Evolutionary conservation across 257 asterid genomes (phyloP).

Genomic region (Henckelia pumila): DNA sequence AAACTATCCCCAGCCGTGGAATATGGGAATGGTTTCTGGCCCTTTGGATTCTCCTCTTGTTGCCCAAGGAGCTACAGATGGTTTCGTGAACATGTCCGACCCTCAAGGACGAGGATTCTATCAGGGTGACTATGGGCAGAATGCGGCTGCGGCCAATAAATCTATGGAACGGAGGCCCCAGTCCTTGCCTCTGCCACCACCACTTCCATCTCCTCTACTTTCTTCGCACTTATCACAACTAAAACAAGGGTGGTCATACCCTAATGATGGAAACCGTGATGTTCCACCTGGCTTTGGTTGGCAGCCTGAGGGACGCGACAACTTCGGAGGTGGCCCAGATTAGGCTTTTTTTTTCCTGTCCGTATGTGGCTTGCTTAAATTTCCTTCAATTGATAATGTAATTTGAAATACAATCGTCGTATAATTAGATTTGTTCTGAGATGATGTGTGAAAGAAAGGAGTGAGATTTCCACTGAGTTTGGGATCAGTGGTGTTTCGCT

Average conservation of each 20-base stretch:
- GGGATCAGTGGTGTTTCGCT: background rate
- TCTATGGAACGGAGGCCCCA: constrained; percentile 50
- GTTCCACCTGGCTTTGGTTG: constrained; percentile 74
- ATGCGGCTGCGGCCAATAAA: constrained; percentile 41
- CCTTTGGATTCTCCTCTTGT: constrained; percentile 57
- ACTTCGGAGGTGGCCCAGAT: constrained; percentile 49
- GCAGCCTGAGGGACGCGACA: constrained; percentile 53
- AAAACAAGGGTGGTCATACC: constrained; percentile 54
- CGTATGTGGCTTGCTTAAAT: constrained; percentile 11
- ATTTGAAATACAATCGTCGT: background rate
- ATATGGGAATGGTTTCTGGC: constrained; percentile 46
- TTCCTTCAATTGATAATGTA: background rate
- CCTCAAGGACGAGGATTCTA: constrained; percentile 52
- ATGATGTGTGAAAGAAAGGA: background rate
- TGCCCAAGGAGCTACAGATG: constrained; percentile 52
- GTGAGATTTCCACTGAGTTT: background rate
- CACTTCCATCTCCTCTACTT: constrained; percentile 52
- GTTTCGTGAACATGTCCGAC: constrained; percentile 33
- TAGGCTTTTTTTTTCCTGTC: constrained; percentile 27
- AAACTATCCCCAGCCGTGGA: constrained; percentile 74
- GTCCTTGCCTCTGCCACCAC: constrained; percentile 54
- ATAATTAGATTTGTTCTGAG: constrained; percentile 1
- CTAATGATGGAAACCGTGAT: constrained; percentile 55
- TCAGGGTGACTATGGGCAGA: constrained; percentile 50
- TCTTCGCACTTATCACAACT: constrained; percentile 45